Percentiles rank a stretch among this genome's conserved stretches.
Evolutionary conservation across 192 early-diverging fungal species (phyloP).

Genomic region (Coemansia sp.): DNA sequence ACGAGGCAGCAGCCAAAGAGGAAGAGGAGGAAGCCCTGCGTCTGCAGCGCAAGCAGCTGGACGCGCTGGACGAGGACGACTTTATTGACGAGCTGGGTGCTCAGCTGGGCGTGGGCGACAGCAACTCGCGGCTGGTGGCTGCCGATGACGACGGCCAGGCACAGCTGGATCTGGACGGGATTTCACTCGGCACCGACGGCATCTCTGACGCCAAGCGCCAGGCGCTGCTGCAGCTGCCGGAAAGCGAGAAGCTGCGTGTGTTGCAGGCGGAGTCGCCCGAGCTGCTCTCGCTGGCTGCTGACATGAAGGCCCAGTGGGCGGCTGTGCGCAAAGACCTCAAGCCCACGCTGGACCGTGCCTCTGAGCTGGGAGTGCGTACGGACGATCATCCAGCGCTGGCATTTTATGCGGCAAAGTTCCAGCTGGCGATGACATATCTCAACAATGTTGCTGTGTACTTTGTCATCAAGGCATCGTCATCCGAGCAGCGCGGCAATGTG

Average conservation of each 20-base stretch:
- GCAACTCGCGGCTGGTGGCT: slow-evolving; percentile 23
- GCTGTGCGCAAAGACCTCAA: slow-evolving; percentile 33
- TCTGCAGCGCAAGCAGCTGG: slow-evolving; percentile 75
- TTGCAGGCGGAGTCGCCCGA: slow-evolving; percentile 73
- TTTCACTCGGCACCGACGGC: slow-evolving; percentile 5
- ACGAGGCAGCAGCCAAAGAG: slow-evolving; percentile 61
- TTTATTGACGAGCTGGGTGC: slow-evolving; percentile 72
- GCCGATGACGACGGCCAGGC: slow-evolving; percentile 25
- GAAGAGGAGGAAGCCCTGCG: slow-evolving; percentile 87
- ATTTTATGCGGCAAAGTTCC: slow-evolving; percentile 48
- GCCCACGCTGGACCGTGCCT: slow-evolving; percentile 30
- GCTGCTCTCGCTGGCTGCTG: slow-evolving; percentile 63
- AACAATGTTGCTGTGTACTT: slow-evolving; percentile 90
- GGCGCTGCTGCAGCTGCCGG: slow-evolving; percentile 55
- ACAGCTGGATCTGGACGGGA: slow-evolving; percentile 22
- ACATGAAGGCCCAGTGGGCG: slow-evolving; percentile 40
- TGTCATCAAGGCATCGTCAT: slow-evolving; percentile 60
- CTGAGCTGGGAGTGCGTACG: slow-evolving; percentile 21
- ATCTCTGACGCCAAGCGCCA: slow-evolving; percentile 35
- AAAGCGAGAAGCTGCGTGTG: slow-evolving; percentile 61
- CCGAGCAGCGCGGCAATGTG: slow-evolving; percentile 48
- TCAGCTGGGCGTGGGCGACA: slow-evolving; percentile 43
- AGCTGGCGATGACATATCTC: slow-evolving; percentile 70
- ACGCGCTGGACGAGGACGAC: slow-evolving; percentile 81
- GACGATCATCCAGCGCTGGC: slow-evolving; percentile 49